These are phyloP conservation scores for Lactifluus pinguis DNA, from an alignment of 768 basidiomycete genomes.

Conservation along the genomic window DNA sequence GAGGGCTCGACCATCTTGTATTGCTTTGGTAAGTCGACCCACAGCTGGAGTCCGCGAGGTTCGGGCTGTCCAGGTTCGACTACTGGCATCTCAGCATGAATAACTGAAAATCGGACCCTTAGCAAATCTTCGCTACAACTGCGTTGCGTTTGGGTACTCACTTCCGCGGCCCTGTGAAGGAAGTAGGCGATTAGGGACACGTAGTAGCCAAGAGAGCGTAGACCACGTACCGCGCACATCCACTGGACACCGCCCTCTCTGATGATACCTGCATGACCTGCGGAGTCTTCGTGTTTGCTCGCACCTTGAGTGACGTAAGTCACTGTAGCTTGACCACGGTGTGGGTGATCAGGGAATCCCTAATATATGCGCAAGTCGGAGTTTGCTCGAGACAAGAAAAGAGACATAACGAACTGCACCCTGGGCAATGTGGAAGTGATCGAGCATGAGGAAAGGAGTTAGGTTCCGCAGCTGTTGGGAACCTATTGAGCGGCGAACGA, in stretches of 20 bases:
- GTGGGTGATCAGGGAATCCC: slow-evolving; percentile 92
- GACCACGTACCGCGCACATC: slow-evolving; percentile 70
- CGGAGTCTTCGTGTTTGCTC: slow-evolving; percentile 85
- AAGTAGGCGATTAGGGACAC: neutral
- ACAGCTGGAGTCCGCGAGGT: slow-evolving; percentile 80
- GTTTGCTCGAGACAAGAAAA: neutral
- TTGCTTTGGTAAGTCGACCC: slow-evolving; percentile 75
- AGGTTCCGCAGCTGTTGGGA: slow-evolving; percentile 63
- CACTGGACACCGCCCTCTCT: slow-evolving; percentile 84
- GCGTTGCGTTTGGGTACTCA: slow-evolving; percentile 20
- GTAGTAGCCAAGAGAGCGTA: neutral
- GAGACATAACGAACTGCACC: slow-evolving; percentile 46
- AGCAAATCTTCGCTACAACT: neutral
- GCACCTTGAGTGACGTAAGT: slow-evolving; percentile 85
- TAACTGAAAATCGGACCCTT: slow-evolving; percentile 29
- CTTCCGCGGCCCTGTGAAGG: slow-evolving; percentile 46
- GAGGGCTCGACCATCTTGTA: slow-evolving; percentile 80
- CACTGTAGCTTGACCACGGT: slow-evolving; percentile 80
- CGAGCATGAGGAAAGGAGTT: slow-evolving; percentile 86
- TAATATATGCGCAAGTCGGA: slow-evolving; percentile 22
- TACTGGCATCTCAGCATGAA: slow-evolving; percentile 86
- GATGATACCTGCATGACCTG: slow-evolving; percentile 73
- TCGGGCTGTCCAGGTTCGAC: slow-evolving; percentile 57
- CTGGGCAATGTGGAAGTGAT: slow-evolving; percentile 64
- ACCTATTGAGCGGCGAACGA: slow-evolving; percentile 84